A percentile compares a stretch with the other conserved stretches of the same genome.
Conservation (phyloP, 148 eudicot genomes). For the Vaccinium macrocarpon region DNA sequence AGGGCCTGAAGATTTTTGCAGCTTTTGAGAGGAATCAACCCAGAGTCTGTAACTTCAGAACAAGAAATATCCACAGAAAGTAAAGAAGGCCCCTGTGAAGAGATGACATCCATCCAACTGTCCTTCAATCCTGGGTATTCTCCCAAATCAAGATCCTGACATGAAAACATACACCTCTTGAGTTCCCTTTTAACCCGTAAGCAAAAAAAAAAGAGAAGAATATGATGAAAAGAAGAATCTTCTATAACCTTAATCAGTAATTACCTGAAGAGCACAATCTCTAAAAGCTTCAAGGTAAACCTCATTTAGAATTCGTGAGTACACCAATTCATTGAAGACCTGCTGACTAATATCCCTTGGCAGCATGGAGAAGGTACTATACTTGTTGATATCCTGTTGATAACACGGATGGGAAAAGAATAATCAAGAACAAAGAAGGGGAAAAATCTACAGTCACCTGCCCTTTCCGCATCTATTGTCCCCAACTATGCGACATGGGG, state of each 20-base stretch:
- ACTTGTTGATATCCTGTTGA: constrained; percentile 49
- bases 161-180: neutral
- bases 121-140: constrained; percentile 61
- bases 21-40: constrained; percentile 45
- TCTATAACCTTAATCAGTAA: neutral
- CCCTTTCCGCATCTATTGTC: neutral
- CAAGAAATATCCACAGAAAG: constrained; percentile 64
- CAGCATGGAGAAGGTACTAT: constrained; percentile 48
- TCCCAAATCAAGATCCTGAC: constrained; percentile 60
- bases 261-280: constrained; percentile 73
- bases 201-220: neutral
- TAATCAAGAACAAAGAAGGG: neutral
- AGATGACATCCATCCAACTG: constrained; percentile 66
- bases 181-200: neutral
- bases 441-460: neutral
- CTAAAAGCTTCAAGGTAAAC: constrained; percentile 56
- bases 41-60: constrained; percentile 63
- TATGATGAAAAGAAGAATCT: neutral
- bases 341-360: constrained; percentile 79
- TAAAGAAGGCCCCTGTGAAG: constrained; percentile 68
- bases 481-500: neutral
- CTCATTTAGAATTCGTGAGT: constrained; percentile 42
- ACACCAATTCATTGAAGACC: constrained; percentile 62
- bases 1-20: constrained; percentile 53
- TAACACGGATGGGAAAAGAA: constrained; percentile 1